Base-by-base conservation (phyloP, 805 yeast genomes). In the Metschnikowia lochheadii region DNA sequence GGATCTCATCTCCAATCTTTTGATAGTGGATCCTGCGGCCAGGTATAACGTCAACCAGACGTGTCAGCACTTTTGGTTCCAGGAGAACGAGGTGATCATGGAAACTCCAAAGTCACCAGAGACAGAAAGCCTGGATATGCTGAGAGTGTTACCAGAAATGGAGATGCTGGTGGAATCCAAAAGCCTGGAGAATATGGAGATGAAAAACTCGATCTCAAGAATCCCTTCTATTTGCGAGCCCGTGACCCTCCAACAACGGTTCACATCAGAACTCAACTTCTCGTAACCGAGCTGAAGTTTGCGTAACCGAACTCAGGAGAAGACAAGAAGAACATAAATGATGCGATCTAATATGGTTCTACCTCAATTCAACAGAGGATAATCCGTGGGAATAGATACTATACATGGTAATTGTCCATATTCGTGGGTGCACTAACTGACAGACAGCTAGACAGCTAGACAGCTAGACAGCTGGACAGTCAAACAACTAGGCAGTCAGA, bases 1-100 rank as follows among this genome's bases (percentile, higher is more conserved):
- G 47, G 90, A 87, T 62, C 67, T 87, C 50, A 84, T 87, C 4
- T 75, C 87, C 5, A 75, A 79, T 52, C 67, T 87, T 44, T 64
- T 87, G 42, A 79, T 83, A 13, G 80, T 82, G 10, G 75, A 79
- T 51, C 77, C 83, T 0, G 54, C 54, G n/a, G 65, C 70, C 34
- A 63, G 85, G 47, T 67, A 66, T 40, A 73, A 73, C 42, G 73
- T 77, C 8, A 52, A 57, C 2, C 69, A 71, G 43, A 68, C 80
- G 0, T 50, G 65, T 7, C 49, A 55, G 1, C 84, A 80, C 59
- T 61, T 53, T 11, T 80, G 84, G 84, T 70, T 80, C 49, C 46
- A 36, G 2, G 68, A 65, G 37, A 31, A 20, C 8, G 48, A 43
- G 14, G 13, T 1, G 20, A 3, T 7, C 6, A 23, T 4, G 6